Evolutionary conservation across 2,329 filamentous ascomycete genomes (phyloP).

Genomic region (Microcyclospora tardicrescens): DNA sequence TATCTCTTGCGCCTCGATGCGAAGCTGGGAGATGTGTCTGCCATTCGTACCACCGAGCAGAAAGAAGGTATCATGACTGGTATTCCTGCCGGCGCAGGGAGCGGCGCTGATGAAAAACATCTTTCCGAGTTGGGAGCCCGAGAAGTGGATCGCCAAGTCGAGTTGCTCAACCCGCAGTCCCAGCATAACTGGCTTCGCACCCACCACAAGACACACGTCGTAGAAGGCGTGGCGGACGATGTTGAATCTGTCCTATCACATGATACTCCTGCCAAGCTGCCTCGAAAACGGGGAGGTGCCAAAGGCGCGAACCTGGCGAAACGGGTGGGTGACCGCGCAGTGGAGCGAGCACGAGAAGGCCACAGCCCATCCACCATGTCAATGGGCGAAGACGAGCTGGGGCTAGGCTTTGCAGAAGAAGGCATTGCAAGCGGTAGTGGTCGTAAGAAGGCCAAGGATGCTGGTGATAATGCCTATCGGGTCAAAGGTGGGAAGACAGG

Average conservation of each 20-base stretch:
- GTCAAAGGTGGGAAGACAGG: constrained; percentile 36
- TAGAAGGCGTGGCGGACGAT: constrained; percentile 22
- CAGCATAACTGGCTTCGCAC: constrained; percentile 79
- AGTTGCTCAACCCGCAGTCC: constrained; percentile 69
- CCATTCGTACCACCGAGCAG: constrained; percentile 17
- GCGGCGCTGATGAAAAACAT: constrained; percentile 15
- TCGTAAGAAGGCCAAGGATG: constrained; percentile 23
- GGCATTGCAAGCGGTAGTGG: constrained; percentile 19
- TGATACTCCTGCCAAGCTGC: constrained; percentile 61
- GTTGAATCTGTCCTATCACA: constrained; percentile 69
- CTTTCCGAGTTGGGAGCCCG: constrained; percentile 30
- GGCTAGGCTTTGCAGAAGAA: constrained; percentile 13
- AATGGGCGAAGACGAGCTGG: constrained; percentile 27
- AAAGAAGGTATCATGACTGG: constrained; percentile 2
- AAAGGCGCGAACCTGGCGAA: constrained; percentile 21
- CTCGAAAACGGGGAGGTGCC: constrained; percentile 22
- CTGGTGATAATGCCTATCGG: constrained; percentile 31
- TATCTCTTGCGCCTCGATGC: constrained; percentile 55
- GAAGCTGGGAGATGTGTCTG: constrained; percentile 33
- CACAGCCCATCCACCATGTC: constrained; percentile 23
- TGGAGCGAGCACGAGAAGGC: constrained; percentile 22
- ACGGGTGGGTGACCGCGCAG: constrained; percentile 22
- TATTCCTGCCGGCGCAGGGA: not conserved
- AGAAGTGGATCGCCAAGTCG: constrained; percentile 34
- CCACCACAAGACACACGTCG: constrained; percentile 11